Conservation (phyloP, 495 filamentous ascomycete species). For the Cladorrhinum samala region DNA sequence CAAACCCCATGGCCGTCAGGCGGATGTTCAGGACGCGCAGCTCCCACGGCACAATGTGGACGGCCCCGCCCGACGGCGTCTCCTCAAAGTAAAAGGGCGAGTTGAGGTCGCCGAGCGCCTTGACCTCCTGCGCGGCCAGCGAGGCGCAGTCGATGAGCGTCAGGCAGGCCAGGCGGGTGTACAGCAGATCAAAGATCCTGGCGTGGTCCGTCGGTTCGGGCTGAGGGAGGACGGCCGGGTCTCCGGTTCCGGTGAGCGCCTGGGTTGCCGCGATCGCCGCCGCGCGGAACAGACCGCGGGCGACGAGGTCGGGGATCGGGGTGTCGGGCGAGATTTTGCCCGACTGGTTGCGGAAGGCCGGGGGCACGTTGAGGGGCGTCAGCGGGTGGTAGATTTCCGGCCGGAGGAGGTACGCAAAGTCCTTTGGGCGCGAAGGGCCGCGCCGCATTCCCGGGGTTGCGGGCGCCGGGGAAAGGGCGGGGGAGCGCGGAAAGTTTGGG, state of each 20-base stretch:
- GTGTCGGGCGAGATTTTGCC: slow-evolving; percentile 41
- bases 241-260: slow-evolving; percentile 49
- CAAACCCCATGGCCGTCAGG: slow-evolving; percentile 77
- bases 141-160: slow-evolving; percentile 60
- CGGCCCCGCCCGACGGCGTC: slow-evolving; percentile 22
- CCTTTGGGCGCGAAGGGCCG: slow-evolving; percentile 44
- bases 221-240: slow-evolving; percentile 15
- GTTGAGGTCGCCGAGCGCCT: slow-evolving; percentile 73
- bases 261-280: slow-evolving; percentile 68
- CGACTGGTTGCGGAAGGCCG: slow-evolving; percentile 50
- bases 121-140: slow-evolving; percentile 80
- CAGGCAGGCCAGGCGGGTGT: slow-evolving; percentile 77
- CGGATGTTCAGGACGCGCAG: slow-evolving; percentile 74
- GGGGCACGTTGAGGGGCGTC: slow-evolving; percentile 57
- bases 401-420: slow-evolving; percentile 72
- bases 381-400: slow-evolving; percentile 78
- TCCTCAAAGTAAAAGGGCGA: slow-evolving; percentile 56
- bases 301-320: slow-evolving; percentile 50
- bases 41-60: slow-evolving; percentile 77
- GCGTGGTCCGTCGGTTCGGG: slow-evolving; percentile 50
- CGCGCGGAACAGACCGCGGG: slow-evolving; percentile 58
- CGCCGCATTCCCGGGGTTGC: slow-evolving; percentile 1
- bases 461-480: slow-evolving; percentile 18
- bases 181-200: slow-evolving; percentile 68
- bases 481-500: slow-evolving; percentile 21